Conservation (phyloP, 2,329 filamentous ascomycete genomes). For the Aspergillus candidus region DNA sequence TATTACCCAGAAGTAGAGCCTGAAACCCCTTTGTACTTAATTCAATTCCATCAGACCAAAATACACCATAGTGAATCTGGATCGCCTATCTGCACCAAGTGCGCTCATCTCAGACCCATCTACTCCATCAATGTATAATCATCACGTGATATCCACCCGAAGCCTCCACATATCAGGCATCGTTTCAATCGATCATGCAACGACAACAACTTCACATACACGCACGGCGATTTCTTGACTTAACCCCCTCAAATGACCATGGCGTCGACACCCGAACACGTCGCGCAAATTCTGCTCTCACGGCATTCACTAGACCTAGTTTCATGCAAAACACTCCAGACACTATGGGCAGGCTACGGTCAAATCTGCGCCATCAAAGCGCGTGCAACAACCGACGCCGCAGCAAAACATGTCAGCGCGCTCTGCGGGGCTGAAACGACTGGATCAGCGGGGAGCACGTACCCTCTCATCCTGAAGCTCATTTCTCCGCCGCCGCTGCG, state of each 20-base stretch:
- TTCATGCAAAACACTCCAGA: constrained; percentile 32
- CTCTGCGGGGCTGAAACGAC: constrained; percentile 17
- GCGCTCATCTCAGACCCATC: no score
- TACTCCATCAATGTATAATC: no score
- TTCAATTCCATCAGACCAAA: no score
- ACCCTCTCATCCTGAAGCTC: constrained; percentile 52
- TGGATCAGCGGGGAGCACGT: constrained; percentile 11
- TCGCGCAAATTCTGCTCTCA: constrained; percentile 25
- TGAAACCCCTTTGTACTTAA: no score
- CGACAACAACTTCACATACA: no score
- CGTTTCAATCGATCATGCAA: no score
- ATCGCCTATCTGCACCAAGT: no score
- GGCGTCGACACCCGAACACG: constrained; percentile 13
- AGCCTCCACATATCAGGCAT: no score
- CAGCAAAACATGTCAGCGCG: constrained; percentile 15
- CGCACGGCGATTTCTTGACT: no score
- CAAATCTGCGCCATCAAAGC: constrained; percentile 53
- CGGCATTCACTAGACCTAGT: constrained; percentile 24
- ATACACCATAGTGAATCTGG: no score
- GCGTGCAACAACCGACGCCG: constrained; percentile 22
- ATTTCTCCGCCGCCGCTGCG: constrained; percentile 47
- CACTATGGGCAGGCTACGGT: constrained; percentile 46
- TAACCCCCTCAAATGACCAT: constrained; percentile 2
- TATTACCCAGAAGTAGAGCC: no score
- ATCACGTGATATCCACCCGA: no score